phyloP scores from a whole-genome alignment of 441 rosid genomes.

The Melastoma candidum region DNA sequence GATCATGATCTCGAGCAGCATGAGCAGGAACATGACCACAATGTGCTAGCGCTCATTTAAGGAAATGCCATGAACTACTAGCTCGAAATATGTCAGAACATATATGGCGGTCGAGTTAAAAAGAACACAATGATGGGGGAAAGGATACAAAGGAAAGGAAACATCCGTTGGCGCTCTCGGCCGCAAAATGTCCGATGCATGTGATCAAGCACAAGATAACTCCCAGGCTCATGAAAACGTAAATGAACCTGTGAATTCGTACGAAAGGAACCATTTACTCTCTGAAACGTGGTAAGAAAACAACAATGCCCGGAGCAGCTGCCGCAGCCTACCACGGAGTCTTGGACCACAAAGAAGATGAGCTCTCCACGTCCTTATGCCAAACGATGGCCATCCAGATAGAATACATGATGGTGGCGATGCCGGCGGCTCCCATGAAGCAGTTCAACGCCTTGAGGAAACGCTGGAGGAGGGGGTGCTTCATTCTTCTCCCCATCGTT shows the following conservation, averaged over 20 bases:
- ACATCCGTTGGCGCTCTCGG: constrained; percentile 30
- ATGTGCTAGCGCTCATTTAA: constrained; percentile 26
- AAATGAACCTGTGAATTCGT: constrained; percentile 36
- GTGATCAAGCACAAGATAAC: constrained; percentile 32
- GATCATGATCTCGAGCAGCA: constrained; percentile 28
- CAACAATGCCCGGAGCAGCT: background rate
- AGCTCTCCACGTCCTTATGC: constrained; percentile 21
- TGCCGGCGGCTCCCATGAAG: constrained; percentile 26
- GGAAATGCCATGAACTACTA: background rate
- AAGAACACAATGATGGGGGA: background rate
- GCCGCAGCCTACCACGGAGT: constrained; percentile 24
- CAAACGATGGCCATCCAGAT: constrained; percentile 38
- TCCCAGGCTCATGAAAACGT: constrained; percentile 29
- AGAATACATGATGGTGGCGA: constrained; percentile 28
- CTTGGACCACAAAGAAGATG: constrained; percentile 13
- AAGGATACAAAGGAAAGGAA: constrained; percentile 56
- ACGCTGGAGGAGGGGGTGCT: constrained; percentile 19
- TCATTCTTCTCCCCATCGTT: constrained; percentile 20
- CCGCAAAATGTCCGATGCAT: constrained; percentile 43
- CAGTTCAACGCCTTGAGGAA: constrained; percentile 23
- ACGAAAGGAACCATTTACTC: background rate
- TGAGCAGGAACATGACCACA: constrained; percentile 26
- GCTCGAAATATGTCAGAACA: background rate
- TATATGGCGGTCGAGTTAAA: no score
- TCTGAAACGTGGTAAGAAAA: background rate